Conservation (phyloP, 208 protist species). For the Polymyxa betae region DNA sequence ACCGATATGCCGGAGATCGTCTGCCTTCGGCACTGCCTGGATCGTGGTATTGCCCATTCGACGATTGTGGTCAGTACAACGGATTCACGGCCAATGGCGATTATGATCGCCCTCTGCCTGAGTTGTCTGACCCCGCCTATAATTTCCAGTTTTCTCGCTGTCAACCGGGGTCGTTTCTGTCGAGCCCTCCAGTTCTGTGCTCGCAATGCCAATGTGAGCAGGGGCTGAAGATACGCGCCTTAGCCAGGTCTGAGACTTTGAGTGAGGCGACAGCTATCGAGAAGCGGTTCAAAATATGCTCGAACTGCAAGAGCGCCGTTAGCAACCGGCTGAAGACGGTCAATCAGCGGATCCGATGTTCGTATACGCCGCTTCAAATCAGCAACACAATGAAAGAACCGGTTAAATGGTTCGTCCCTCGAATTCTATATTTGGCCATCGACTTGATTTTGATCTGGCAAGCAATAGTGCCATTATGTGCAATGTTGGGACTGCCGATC, state of each 20-base stretch:
- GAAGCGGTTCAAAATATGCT: background rate
- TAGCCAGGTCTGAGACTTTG: background rate
- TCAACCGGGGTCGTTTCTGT: too few species aligned
- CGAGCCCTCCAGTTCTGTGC: background rate
- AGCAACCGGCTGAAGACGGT: background rate
- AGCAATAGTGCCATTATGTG: too few species aligned
- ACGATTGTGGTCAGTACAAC: slow-evolving; percentile 46
- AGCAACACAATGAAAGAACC: too few species aligned
- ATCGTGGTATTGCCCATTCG: slow-evolving; percentile 44
- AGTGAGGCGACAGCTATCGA: background rate
- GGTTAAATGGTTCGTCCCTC: too few species aligned
- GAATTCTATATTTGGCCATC: too few species aligned
- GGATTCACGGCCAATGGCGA: background rate
- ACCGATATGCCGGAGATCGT: background rate
- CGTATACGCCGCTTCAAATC: background rate
- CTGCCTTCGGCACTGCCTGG: background rate
- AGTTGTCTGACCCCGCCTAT: background rate
- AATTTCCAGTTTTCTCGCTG: background rate
- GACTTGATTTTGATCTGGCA: too few species aligned
- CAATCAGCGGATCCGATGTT: background rate
- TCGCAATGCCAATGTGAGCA: slow-evolving; percentile 35
- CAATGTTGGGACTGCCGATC: too few species aligned
- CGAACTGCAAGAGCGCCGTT: background rate
- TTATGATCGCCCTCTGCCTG: background rate
- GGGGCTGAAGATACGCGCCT: background rate